Conservation (phyloP, 495 filamentous ascomycete genomes). For the Aspergillus affinis region DNA sequence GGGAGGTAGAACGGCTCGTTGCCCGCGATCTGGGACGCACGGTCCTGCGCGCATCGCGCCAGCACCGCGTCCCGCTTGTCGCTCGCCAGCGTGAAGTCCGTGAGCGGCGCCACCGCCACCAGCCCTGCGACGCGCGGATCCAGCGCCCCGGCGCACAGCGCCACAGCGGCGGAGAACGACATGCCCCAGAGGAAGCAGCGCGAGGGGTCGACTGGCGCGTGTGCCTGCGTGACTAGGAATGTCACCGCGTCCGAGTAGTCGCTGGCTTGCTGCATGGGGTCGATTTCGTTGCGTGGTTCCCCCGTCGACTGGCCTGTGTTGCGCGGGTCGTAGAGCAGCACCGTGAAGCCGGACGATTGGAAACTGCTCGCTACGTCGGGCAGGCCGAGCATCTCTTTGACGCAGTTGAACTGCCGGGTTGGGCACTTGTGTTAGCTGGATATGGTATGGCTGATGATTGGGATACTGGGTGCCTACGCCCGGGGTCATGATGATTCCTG, state of each 20-base stretch:
- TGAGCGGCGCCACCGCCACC: neutral
- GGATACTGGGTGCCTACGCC: no score
- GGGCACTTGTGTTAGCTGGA: no score
- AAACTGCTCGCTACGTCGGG: constrained; percentile 5
- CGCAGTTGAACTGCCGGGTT: constrained; percentile 5
- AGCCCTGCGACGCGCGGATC: neutral
- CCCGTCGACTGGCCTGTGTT: constrained; percentile 4
- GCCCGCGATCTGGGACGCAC: neutral
- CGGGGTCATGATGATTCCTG: no score
- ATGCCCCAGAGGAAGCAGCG: constrained; percentile 3
- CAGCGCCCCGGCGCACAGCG: neutral
- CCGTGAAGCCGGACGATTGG: constrained; percentile 2
- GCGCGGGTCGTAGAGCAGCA: constrained; percentile 5
- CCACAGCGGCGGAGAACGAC: constrained; percentile 1
- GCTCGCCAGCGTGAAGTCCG: neutral
- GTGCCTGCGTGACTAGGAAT: neutral
- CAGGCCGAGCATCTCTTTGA: constrained; percentile 4
- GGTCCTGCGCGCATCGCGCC: neutral
- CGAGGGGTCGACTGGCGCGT: neutral
- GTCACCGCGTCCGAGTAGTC: constrained; percentile 8
- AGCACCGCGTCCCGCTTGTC: neutral
- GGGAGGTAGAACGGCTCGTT: constrained; percentile 3
- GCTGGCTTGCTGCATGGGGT: constrained; percentile 1
- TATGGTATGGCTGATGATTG: no score
- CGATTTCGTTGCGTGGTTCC: constrained; percentile 3